Base-by-base conservation (phyloP, 2,329 filamentous ascomycete species). In the Didymella glomerata region DNA sequence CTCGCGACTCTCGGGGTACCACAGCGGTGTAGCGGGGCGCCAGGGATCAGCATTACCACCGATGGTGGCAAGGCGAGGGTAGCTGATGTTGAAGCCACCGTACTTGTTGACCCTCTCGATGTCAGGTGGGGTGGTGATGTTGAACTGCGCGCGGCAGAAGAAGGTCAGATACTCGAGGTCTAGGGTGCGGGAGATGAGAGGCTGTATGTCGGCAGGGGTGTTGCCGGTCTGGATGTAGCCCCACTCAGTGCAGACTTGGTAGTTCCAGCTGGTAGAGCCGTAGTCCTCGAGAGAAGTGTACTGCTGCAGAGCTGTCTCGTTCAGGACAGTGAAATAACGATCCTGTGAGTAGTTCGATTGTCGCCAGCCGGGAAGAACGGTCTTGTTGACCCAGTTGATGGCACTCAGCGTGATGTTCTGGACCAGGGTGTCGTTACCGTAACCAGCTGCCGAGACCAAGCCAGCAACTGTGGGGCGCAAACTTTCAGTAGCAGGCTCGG, bases 11-110 rank as follows among this genome's bases (percentile, higher is more conserved):
- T 82, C 80, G 0, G 87, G 83, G n/a, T 86, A 84, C 0, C 87
- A 88, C 48, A 94, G 88, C 0, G 90, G 86, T 0, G 88, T 90
- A 0, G 90, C 90, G 0, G 87, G 86, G 18, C 89, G 85, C 92
- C 92, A 96, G 0, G 92, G 91, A 71, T 96, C 92, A 55, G 86
- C 85, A 62, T 91, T 85, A 27, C 92, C 92, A 62, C 93, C 91
- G 38, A 96, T 81, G 47, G 91, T 84, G 2, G 92, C 92, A 0
- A 96, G 84, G 1, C 92, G 88, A 1, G 88, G 85, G 71, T 92
- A 93, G 45, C 85, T 84, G 67, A 95, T 88, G 72, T 85, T 79
- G 75, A 88, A 90, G 13, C 87, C 90, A 41, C 92, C 92, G 63
- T 90, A 89, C 70, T 89, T 87, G 81, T 96, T 95, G 75, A 95